These are phyloP conservation scores for Metarhizium sp. DNA, from an alignment of 2,329 filamentous ascomycete species.

Conservation along the genomic window DNA sequence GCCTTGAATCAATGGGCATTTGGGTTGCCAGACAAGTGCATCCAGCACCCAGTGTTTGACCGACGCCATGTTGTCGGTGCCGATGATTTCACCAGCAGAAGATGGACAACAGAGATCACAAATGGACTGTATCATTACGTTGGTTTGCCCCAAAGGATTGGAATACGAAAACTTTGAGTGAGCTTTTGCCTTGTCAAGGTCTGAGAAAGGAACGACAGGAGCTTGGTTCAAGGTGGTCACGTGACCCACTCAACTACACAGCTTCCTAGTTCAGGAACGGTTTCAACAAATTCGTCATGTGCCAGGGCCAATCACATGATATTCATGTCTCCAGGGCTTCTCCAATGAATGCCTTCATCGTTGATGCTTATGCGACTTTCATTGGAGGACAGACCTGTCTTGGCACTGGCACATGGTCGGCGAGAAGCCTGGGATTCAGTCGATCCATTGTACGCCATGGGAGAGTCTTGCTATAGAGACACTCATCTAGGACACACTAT, in stretches of 20 bases:
- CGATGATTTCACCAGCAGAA: not conserved
- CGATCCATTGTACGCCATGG: not conserved
- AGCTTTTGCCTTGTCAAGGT: not conserved
- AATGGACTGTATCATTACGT: not conserved
- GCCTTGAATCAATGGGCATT: slow-evolving; percentile 31
- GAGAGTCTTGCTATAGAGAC: slow-evolving; percentile 5
- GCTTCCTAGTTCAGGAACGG: not conserved
- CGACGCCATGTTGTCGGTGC: not conserved
- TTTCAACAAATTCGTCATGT: not conserved
- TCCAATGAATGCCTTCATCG: not conserved
- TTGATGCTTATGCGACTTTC: not conserved
- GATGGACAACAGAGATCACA: not conserved
- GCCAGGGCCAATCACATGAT: not conserved
- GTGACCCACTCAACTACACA: not conserved
- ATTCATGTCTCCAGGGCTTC: not conserved
- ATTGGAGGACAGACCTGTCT: not conserved
- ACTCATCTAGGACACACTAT: not conserved
- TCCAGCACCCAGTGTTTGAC: not conserved
- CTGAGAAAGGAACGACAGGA: not conserved
- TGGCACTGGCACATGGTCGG: not conserved
- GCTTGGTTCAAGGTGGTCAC: not conserved
- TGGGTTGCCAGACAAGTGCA: slow-evolving; percentile 29
- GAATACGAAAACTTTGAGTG: not conserved
- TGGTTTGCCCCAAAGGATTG: not conserved
- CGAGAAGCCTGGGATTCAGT: not conserved